A percentile compares a stretch with the other conserved stretches of the same genome.
These are phyloP conservation scores for Mucor circinelloides DNA, from an alignment of 371 early-diverging fungal species.

Conservation along the genomic window DNA sequence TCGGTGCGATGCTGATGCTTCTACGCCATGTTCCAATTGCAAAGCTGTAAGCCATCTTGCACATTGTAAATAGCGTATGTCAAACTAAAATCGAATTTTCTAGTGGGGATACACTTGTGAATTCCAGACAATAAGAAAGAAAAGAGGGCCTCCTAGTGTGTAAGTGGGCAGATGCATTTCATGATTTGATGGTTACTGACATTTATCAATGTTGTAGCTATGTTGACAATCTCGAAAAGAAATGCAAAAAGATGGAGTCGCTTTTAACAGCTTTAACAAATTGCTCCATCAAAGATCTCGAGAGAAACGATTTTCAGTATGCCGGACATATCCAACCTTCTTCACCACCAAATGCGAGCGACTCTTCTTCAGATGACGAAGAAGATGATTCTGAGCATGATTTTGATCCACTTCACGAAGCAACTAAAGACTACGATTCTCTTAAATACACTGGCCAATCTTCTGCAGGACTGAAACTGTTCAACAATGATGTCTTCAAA, in stretches of 20 bases:
- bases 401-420: not conserved
- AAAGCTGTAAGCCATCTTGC: conserved; percentile 36
- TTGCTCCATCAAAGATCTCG: conserved; percentile 42
- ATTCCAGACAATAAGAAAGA: conserved; percentile 49
- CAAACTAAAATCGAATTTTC: not conserved
- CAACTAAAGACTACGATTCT: conserved; percentile 42
- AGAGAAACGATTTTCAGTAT: conserved; percentile 33
- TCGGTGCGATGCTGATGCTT: conserved; percentile 51
- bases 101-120: conserved; percentile 56
- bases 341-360: not conserved
- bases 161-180: conserved; percentile 11
- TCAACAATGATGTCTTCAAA: conserved; percentile 39
- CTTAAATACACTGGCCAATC: conserved; percentile 50
- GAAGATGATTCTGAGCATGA: not conserved
- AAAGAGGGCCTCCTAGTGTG: conserved; percentile 55
- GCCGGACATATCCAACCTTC: conserved; percentile 11
- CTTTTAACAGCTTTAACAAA: conserved; percentile 41
- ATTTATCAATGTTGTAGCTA: conserved; percentile 22
- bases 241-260: conserved; percentile 52
- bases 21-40: conserved; percentile 53
- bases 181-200: not conserved
- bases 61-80: not conserved
- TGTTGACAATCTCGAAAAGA: conserved; percentile 46
- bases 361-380: not conserved
- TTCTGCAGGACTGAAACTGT: conserved; percentile 35